Conservation (phyloP, 495 filamentous ascomycete species). For the Penicillium coprophilum region DNA sequence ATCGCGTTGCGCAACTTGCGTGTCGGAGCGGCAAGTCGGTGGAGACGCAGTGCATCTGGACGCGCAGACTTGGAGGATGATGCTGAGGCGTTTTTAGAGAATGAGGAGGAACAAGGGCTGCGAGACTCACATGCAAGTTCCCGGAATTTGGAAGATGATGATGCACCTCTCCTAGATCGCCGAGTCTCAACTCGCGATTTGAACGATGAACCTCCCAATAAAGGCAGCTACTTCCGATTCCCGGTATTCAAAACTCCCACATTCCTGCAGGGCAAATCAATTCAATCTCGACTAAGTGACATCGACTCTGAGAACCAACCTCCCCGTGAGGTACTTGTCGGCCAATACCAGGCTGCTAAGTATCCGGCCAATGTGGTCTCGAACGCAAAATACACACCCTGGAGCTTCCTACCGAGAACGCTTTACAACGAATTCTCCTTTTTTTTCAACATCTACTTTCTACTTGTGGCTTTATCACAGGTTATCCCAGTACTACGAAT, state of each 20-base stretch:
- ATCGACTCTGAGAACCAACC: constrained; percentile 34
- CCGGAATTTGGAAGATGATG: constrained; percentile 55
- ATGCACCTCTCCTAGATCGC: constrained; percentile 62
- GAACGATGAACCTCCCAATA: constrained; percentile 27
- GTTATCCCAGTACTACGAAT: constrained; percentile 85
- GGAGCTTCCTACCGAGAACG: constrained; percentile 90
- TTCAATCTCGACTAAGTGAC: constrained; percentile 9
- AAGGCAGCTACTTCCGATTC: constrained; percentile 30
- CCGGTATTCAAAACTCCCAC: constrained; percentile 30
- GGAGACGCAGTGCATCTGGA: constrained; percentile 51
- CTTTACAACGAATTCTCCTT: constrained; percentile 99
- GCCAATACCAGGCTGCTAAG: constrained; percentile 42
- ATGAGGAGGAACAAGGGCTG: constrained; percentile 43
- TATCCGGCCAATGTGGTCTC: constrained; percentile 76
- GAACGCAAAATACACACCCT: constrained; percentile 97
- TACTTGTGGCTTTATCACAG: constrained; percentile 92
- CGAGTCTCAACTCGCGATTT: constrained; percentile 33
- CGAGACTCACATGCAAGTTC: constrained; percentile 50
- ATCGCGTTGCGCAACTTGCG: constrained; percentile 73
- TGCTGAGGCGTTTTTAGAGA: constrained; percentile 54
- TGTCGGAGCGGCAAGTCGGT: constrained; percentile 62
- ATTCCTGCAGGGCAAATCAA: constrained; percentile 24
- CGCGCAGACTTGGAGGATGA: constrained; percentile 52
- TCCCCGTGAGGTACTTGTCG: constrained; percentile 46
- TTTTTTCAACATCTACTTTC: constrained; percentile 99